These are phyloP conservation scores for Monilinia laxa DNA, from an alignment of 2,329 filamentous ascomycete genomes.

Conservation along the genomic window DNA sequence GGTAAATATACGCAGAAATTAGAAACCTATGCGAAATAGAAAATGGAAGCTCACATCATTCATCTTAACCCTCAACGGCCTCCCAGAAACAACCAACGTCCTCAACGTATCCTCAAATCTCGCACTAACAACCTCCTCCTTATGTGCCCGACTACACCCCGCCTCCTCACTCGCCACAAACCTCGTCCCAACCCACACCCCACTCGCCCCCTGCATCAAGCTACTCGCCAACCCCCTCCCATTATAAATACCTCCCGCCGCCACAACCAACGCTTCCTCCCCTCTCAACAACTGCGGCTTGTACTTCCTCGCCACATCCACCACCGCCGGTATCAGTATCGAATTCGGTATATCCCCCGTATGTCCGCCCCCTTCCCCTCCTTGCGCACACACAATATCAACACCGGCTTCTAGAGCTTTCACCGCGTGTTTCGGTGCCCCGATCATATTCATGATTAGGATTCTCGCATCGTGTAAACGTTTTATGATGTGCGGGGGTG, in stretches of 20 bases:
- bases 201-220: slow-evolving; percentile 83
- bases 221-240: slow-evolving; percentile 77
- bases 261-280: slow-evolving; percentile 73
- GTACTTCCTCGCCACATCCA: slow-evolving; percentile 69
- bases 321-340: slow-evolving; percentile 84
- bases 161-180: slow-evolving; percentile 86
- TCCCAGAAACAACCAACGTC: slow-evolving; percentile 78
- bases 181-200: slow-evolving; percentile 91
- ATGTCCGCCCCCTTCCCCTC: slow-evolving; percentile 90
- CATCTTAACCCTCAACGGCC: slow-evolving; percentile 75
- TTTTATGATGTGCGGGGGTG: slow-evolving; percentile 70
- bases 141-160: slow-evolving; percentile 77
- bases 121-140: slow-evolving; percentile 78
- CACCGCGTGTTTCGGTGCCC: slow-evolving; percentile 83
- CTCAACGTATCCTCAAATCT: slow-evolving; percentile 76
- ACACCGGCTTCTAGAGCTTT: slow-evolving; percentile 86
- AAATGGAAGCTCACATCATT: slow-evolving; percentile 48
- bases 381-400: slow-evolving; percentile 89
- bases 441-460: slow-evolving; percentile 96
- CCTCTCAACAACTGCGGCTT: slow-evolving; percentile 66
- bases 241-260: slow-evolving; percentile 83
- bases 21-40: too few relatives aligned
- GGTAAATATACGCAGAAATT: neutral
- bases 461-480: slow-evolving; percentile 77
- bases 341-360: slow-evolving; percentile 83